Percentiles rank a stretch among this genome's conserved stretches.
These are phyloP conservation scores for Ceraceosorus guamensis DNA, from an alignment of 1,284 basidiomycete species.

Conservation along the genomic window DNA sequence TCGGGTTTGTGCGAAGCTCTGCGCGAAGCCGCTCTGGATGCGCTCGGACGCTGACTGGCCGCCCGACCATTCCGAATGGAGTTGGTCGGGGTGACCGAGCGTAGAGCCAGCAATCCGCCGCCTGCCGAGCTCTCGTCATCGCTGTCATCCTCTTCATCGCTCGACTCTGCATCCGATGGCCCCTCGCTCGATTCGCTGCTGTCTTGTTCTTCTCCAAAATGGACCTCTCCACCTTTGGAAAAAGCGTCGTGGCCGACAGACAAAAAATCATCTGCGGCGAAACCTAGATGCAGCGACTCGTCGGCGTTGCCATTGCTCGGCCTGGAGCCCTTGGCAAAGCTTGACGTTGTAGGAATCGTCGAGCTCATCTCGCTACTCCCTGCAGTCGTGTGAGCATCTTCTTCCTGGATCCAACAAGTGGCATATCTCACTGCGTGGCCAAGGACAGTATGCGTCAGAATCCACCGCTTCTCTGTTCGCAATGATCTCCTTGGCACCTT, in stretches of 20 bases:
- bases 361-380: not conserved
- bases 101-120: not conserved
- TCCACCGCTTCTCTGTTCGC: not conserved
- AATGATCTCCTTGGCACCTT: not conserved
- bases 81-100: not conserved
- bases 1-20: not conserved
- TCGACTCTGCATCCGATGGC: conserved; percentile 8
- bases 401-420: conserved; percentile 43
- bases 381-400: not conserved
- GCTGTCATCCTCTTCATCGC: conserved; percentile 9
- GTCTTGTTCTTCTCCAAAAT: conserved; percentile 55
- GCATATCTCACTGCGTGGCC: conserved; percentile 61
- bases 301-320: not conserved
- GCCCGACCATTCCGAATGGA: not conserved
- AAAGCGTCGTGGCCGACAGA: conserved; percentile 50
- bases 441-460: too few species aligned
- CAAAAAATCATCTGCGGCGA: conserved; percentile 36
- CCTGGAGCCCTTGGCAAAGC: not conserved
- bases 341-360: not conserved
- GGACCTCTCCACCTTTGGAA: conserved; percentile 55
- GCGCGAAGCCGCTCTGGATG: not conserved
- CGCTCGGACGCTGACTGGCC: too few species aligned
- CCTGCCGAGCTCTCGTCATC: conserved; percentile 1
- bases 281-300: conserved; percentile 1
- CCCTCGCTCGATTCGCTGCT: conserved; percentile 48